Evolutionary conservation across 495 filamentous ascomycete genomes (phyloP).

Genomic region (Trichocladium uniseriatum): DNA sequence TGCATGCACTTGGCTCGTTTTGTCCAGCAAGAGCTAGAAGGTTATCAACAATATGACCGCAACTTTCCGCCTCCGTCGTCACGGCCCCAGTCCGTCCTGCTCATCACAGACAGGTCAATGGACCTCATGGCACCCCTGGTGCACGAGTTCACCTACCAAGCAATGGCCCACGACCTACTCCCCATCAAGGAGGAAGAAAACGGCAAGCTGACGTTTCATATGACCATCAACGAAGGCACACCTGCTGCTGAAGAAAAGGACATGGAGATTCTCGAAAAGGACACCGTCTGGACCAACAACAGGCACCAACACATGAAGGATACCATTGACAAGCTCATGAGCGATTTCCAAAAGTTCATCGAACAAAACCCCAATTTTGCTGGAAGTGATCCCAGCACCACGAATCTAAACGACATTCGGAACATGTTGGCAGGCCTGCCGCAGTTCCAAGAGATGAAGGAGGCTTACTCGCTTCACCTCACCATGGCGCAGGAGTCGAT

Average conservation of each 20-base stretch:
- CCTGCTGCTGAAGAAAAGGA: constrained; percentile 68
- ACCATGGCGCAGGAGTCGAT: constrained; percentile 98
- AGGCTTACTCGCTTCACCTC: constrained; percentile 87
- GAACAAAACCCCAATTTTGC: constrained; percentile 91
- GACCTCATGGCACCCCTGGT: constrained; percentile 77
- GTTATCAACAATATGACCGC: constrained; percentile 68
- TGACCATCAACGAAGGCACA: constrained; percentile 60
- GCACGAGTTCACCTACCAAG: constrained; percentile 97
- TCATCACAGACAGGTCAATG: constrained; percentile 87
- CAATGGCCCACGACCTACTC: constrained; percentile 90
- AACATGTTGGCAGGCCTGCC: constrained; percentile 94
- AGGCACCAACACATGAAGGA: constrained; percentile 96
- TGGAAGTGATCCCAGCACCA: constrained; percentile 54
- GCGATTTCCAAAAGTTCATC: constrained; percentile 86
- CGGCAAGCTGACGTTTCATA: constrained; percentile 80
- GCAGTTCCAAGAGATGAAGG: constrained; percentile 89
- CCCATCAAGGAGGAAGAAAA: constrained; percentile 62
- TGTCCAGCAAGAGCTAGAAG: constrained; percentile 80
- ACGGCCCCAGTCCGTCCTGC: constrained; percentile 71
- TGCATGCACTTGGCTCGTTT: constrained; percentile 85
- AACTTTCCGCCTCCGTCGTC: constrained; percentile 76
- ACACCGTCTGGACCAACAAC: constrained; percentile 88
- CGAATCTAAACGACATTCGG: constrained; percentile 82
- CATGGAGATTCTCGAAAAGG: constrained; percentile 79
- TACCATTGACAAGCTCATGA: constrained; percentile 84